Base-by-base conservation (phyloP, 2,329 filamentous ascomycete genomes). In the Fusarium albidum region DNA sequence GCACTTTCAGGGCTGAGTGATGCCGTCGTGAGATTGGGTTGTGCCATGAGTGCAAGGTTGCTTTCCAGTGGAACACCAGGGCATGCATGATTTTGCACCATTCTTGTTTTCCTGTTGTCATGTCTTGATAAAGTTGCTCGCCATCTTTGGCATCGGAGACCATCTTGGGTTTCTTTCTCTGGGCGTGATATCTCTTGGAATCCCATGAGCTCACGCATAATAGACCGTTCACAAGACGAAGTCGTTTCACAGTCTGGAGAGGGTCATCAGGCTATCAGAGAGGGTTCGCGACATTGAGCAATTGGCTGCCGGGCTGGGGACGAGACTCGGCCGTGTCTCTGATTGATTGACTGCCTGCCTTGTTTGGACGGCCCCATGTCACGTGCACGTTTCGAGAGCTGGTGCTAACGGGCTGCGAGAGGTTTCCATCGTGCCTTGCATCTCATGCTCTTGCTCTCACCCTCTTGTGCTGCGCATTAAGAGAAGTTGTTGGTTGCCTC, bases 11-110 rank as follows among this genome's bases (percentile, higher is more conserved):
- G 26, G 40, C 52, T 38, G 52, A 37, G 47, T 67, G 62, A 64
- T 67, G 64, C 58, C 58, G 66, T 67, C 60, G 55, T 57, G 55
- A 66, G 63, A 66, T 58, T 66, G 62, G 62, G 57, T 66, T 66
- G 55, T 61, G 57, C 51, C 42, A 55, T 57, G 47, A 59, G 51
- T 52, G 50, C 45, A 21, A 33, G 29, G 57, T 49, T 59, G 48
- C 38, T 50, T 48, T 39, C 26, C 27, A 51, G 64, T 58, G 64
- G 64, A 59, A 56, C 45, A 40, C 34, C 18, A 31, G 34, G 38
- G n/a, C n/a, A n/a, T n/a, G n/a, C n/a, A 44, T 38, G 25, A 32
- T 29, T 32, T 39, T 45, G 15, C 47, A 47, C 41, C 31, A 52
- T 48, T n/a, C n/a, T n/a, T n/a, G n/a, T n/a, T n/a, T n/a, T 33